Conservation (phyloP, 169 alveolate genomes). For the Cryptosporidium sp. region DNA sequence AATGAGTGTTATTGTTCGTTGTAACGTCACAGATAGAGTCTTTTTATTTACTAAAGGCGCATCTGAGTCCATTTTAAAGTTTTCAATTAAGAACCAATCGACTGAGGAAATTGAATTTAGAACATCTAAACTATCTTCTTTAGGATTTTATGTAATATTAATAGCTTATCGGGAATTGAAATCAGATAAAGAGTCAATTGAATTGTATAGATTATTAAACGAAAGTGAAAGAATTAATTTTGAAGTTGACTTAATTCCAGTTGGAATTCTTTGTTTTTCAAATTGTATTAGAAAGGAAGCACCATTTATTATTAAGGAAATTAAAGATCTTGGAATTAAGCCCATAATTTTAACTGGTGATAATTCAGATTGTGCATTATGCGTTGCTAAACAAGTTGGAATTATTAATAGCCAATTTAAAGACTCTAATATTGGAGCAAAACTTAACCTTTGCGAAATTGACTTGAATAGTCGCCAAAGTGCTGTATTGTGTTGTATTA, state of each 20-base stretch:
- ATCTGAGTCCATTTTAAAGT: slow-evolving; percentile 34
- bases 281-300: slow-evolving; percentile 45
- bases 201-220: not conserved
- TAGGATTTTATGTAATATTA: slow-evolving; percentile 29
- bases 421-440: not conserved
- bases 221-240: not conserved
- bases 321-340: slow-evolving; percentile 44
- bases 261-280: slow-evolving; percentile 58
- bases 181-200: slow-evolving; percentile 9
- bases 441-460: not conserved
- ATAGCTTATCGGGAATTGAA: slow-evolving; percentile 40
- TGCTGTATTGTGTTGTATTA: not conserved
- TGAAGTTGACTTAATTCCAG: slow-evolving; percentile 21
- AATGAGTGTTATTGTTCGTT: slow-evolving; percentile 57
- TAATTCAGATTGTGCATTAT: slow-evolving; percentile 40
- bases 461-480: not conserved
- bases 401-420: not conserved
- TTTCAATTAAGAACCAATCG: not conserved
- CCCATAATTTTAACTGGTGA: slow-evolving; percentile 45
- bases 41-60: slow-evolving; percentile 65
- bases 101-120: not conserved
- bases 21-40: slow-evolving; percentile 7
- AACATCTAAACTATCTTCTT: slow-evolving; percentile 22
- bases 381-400: slow-evolving; percentile 57
- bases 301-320: not conserved